Percentiles rank a stretch among this genome's conserved stretches.
These are phyloP conservation scores for Cylindrotheca fusiformis DNA, from an alignment of 108 stramenopile genomes.

Conservation along the genomic window DNA sequence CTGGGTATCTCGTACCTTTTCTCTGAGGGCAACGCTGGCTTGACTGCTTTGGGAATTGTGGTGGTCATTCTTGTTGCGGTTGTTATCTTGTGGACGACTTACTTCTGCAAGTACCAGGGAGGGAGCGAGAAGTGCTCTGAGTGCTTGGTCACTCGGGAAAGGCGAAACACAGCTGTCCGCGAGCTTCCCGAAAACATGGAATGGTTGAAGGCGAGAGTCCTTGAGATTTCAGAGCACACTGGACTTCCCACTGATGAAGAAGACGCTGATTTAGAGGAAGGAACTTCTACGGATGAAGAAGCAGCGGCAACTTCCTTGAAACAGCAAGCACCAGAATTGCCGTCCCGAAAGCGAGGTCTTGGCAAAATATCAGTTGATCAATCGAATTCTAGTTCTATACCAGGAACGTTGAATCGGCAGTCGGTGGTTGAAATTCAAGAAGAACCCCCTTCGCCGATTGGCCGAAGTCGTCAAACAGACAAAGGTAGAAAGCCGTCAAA, in stretches of 20 bases:
- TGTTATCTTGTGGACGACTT: slow-evolving; percentile 27
- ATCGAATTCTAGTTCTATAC: too few species aligned
- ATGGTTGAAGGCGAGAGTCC: slow-evolving; percentile 36
- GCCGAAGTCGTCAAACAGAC: too few species aligned
- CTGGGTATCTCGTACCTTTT: slow-evolving; percentile 62
- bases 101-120: slow-evolving; percentile 50
- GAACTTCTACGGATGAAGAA: neutral
- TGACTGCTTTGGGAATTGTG: slow-evolving; percentile 63
- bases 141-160: slow-evolving; percentile 43
- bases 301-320: neutral
- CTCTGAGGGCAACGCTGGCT: slow-evolving; percentile 48
- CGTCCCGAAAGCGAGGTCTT: too few species aligned
- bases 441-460: too few species aligned
- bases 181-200: slow-evolving; percentile 55
- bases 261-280: too few species aligned
- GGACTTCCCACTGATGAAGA: slow-evolving; percentile 21
- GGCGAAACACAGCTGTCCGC: slow-evolving; percentile 20
- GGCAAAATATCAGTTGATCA: too few species aligned
- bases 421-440: too few species aligned
- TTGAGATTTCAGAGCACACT: slow-evolving; percentile 40
- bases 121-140: slow-evolving; percentile 29
- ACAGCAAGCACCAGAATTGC: too few species aligned
- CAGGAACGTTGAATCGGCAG: too few species aligned
- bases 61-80: slow-evolving; percentile 42
- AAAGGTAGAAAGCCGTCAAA: too few species aligned